phyloP scores from a whole-genome alignment of 2,329 filamentous ascomycete species.

The Arachnomyces sp. region DNA sequence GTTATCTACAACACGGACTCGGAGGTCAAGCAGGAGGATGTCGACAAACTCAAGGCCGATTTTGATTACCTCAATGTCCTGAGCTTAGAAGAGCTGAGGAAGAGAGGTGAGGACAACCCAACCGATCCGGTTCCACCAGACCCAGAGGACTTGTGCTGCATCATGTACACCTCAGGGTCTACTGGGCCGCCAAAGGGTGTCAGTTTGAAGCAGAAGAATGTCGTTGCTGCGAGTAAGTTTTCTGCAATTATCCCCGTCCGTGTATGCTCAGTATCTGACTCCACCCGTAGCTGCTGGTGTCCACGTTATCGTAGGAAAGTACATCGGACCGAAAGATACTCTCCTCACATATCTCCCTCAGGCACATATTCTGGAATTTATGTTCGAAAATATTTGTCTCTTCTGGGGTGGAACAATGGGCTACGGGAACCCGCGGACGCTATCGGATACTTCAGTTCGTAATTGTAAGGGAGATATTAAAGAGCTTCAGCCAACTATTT shows the following conservation, averaged over 20 bases:
- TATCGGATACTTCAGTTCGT: constrained; percentile 76
- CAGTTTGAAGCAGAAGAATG: constrained; percentile 67
- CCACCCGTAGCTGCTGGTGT: constrained; percentile 63
- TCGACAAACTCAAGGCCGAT: constrained; percentile 43
- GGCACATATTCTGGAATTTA: constrained; percentile 93
- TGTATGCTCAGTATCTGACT: constrained; percentile 10
- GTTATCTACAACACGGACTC: constrained; percentile 50
- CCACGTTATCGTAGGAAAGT: constrained; percentile 66
- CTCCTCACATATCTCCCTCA: constrained; percentile 88
- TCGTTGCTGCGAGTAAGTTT: constrained; percentile 66
- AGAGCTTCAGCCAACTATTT: constrained; percentile 78
- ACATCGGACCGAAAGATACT: constrained; percentile 68
- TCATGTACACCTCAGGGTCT: constrained; percentile 72
- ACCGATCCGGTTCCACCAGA: constrained; percentile 61
- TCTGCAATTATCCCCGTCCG: neutral
- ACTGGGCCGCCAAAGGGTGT: constrained; percentile 82
- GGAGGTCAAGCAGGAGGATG: constrained; percentile 40
- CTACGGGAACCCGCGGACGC: constrained; percentile 82
- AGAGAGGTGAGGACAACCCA: constrained; percentile 54
- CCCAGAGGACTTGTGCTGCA: constrained; percentile 68
- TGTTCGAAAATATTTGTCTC: constrained; percentile 84
- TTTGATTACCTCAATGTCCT: constrained; percentile 44
- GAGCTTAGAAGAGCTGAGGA: constrained; percentile 46
- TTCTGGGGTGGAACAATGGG: constrained; percentile 88
- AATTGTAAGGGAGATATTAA: constrained; percentile 93